These are phyloP conservation scores for Karstenula rhodostoma DNA, from an alignment of 2,329 filamentous ascomycete genomes.

Conservation along the genomic window DNA sequence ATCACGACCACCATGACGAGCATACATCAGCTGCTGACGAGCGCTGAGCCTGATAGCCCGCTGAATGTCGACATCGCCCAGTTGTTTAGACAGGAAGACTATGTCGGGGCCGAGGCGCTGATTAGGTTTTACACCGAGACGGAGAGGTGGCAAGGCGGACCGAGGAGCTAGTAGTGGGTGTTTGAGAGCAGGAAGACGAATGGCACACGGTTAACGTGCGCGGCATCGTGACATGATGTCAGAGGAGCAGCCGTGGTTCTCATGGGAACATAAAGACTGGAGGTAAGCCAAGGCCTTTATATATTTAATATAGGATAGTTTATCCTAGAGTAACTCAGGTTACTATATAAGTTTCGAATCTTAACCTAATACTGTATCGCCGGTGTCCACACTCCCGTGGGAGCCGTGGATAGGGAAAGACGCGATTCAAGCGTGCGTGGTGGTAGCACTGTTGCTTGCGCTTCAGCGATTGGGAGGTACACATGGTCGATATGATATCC, in stretches of 20 bases:
- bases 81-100: conserved; percentile 73
- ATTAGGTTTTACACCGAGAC: conserved; percentile 75
- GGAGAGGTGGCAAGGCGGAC: conserved; percentile 52
- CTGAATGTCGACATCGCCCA: conserved; percentile 82
- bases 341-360: too few relatives aligned
- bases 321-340: too few relatives aligned
- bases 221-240: too few relatives aligned
- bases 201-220: too few relatives aligned
- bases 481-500: conserved; percentile 6
- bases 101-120: conserved; percentile 71
- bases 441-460: not conserved
- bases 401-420: too few relatives aligned
- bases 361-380: too few relatives aligned
- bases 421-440: not conserved
- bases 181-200: not conserved
- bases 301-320: too few relatives aligned
- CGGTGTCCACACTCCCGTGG: too few relatives aligned
- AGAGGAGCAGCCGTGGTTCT: too few relatives aligned
- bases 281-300: too few relatives aligned
- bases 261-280: too few relatives aligned
- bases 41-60: conserved; percentile 76
- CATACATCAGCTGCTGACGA: conserved; percentile 73
- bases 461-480: not conserved
- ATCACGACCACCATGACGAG: conserved; percentile 77
- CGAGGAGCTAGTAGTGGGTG: conserved; percentile 19